phyloP scores from a whole-genome alignment of 352 stramenopile genomes.

The Phytophthora sp. region DNA sequence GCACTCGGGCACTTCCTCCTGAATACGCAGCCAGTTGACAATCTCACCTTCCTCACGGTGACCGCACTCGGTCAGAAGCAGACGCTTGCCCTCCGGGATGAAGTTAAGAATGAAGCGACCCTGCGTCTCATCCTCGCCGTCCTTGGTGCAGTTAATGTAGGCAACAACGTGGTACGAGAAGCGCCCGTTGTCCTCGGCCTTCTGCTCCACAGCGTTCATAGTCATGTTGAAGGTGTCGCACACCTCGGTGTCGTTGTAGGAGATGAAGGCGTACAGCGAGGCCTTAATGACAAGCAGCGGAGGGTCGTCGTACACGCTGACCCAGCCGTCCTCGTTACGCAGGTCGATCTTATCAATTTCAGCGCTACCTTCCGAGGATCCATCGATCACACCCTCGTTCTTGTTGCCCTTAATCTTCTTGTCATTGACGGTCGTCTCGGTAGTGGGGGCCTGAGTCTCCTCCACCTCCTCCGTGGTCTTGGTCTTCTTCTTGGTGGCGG shows the following conservation, averaged over 20 bases:
- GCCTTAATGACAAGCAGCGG: conserved; percentile 84
- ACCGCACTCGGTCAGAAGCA: conserved; percentile 83
- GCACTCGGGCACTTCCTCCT: conserved; percentile 82
- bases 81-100: conserved; percentile 75
- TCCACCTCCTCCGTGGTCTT: conserved; percentile 2
- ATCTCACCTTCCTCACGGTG: conserved; percentile 86
- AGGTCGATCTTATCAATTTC: conserved; percentile 89
- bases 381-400: conserved; percentile 81
- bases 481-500: no score
- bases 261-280: conserved; percentile 86
- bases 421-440: conserved; percentile 40
- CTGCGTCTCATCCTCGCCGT: conserved; percentile 72
- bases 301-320: conserved; percentile 85
- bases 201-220: conserved; percentile 85
- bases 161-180: conserved; percentile 86
- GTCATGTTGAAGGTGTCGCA: conserved; percentile 90
- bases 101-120: conserved; percentile 88
- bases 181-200: conserved; percentile 67
- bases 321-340: conserved; percentile 72
- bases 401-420: conserved; percentile 78
- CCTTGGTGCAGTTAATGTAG: conserved; percentile 88
- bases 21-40: conserved; percentile 87
- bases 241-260: conserved; percentile 84
- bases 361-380: conserved; percentile 73
- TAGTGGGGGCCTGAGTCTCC: conserved; percentile 13